Base-by-base conservation (phyloP, 2,329 filamentous ascomycete genomes). In the Corinectria fuckeliana region DNA sequence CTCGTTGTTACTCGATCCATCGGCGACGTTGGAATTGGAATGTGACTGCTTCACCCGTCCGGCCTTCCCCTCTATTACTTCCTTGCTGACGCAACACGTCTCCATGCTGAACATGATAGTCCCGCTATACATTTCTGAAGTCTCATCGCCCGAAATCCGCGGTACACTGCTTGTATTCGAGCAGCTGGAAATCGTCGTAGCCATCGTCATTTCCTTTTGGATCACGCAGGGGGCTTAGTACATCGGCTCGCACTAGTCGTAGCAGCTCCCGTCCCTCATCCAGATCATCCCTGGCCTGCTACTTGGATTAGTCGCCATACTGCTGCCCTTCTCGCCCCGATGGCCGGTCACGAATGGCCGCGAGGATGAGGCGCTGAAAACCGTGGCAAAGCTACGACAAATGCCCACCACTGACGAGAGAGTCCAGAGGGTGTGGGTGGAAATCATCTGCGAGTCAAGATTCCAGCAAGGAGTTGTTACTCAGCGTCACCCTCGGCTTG, bases 71-170 rank as follows among this genome's bases (percentile, higher is more conserved):
- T 8, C 0, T 28, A 4, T 7, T 7, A 16, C 11, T 41, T 21
- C n/a, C n/a, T 7, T 16, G 11, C 45, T 48, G 18, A 51, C 14
- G 20, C 34, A 6, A 11, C 23, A 23, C 18, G 3, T n/a, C 0
- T n/a, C 9, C 2, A 66, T 64, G 49, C 52, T 72, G 21, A 72
- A 72, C 28, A 75, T 72, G 73, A 67, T 74, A 16, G 71, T 78
- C 39, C 80, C 76, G 9, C 74, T 78, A 3, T 76, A 77, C 63
- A 84, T 79, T 60, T 76, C 78, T 39, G 80, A 82, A 62, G 77
- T 82, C 7, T 79, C 81, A 0, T 80, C 81, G 1, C 78, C 81
- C 1, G 78, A 81, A 26, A 76, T 82, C 3, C 80, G 81, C 4
- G 81, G 81, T 5, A 76, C 77, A 0, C 69, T 83, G 2, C 76